phyloP scores from a whole-genome alignment of 208 protist species.

The Borovskyia barvae region DNA sequence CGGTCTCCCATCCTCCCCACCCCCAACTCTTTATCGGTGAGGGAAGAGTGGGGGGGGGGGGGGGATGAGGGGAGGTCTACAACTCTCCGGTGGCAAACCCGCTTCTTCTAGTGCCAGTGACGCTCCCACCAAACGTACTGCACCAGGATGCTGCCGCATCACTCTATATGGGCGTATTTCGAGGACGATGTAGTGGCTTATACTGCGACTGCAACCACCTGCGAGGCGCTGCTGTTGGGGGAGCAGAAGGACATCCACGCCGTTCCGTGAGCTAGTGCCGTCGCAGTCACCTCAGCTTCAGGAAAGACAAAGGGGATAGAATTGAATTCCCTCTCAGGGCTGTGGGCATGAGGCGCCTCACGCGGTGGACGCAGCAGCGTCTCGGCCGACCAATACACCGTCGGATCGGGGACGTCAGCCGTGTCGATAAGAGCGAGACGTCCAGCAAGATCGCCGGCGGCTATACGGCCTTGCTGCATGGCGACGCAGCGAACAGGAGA shows the following conservation, averaged over 20 bases:
- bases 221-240: constrained; percentile 17
- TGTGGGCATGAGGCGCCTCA: not conserved
- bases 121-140: too few species aligned
- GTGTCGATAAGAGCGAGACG: constrained; percentile 50
- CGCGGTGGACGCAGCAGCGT: constrained; percentile 22
- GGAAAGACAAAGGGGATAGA: not conserved
- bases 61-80: too few species aligned
- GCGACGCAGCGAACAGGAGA: constrained; percentile 37
- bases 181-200: too few species aligned
- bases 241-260: constrained; percentile 47
- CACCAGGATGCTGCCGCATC: too few species aligned
- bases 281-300: constrained; percentile 35
- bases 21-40: too few species aligned
- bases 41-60: too few species aligned
- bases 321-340: not conserved
- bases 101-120: too few species aligned
- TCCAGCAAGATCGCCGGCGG: constrained; percentile 45
- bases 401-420: constrained; percentile 42
- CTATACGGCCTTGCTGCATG: constrained; percentile 27
- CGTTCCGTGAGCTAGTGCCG: constrained; percentile 29
- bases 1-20: too few species aligned
- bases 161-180: too few species aligned
- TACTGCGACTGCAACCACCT: constrained; percentile 40
- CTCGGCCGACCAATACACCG: constrained; percentile 44
- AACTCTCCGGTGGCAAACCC: too few species aligned